Evolutionary conservation across 208 protist genomes (phyloP), one percentile per base, ranked within the genome.

Genomic region (Acanthamoeba triangularis): DNA sequence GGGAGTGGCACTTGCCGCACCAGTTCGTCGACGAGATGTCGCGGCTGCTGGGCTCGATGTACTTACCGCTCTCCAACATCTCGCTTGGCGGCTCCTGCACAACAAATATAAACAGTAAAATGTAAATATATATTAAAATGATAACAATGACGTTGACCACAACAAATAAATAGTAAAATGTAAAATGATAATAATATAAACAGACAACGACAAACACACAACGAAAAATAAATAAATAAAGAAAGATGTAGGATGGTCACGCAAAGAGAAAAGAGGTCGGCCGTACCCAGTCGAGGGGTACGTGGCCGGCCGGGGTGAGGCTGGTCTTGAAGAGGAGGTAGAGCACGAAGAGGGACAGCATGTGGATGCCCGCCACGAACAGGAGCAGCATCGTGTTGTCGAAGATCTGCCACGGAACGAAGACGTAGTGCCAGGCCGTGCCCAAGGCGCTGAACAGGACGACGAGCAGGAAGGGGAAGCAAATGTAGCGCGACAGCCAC

Each of bases 261-360:
- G n/a, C n/a, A n/a, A n/a, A n/a, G n/a, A n/a, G n/a, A n/a, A 41
- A 41, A 41, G 37, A 4, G 37, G 11, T 13, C 18, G 44, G 23
- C 13, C 65, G n/a, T 30, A 74, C 65, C 65, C 65, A 74, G 65
- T 74, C 65, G 65, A 41, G 65, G 23, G 65, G 65, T 13, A 74
- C 65, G 65, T 74, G 28, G 65, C 65, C 25, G 65, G 65, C 18
- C 0, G 65, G 28, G 65, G 65, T 74, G 65, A 20, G 65, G 65
- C 33, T 74, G 65, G 65, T 74, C 23, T 20, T 74, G 65, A 74
- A 74, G 65, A 74, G 65, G 65, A 74, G 65, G 65, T 74, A 74
- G 65, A 74, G 23, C 65, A 74, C 13, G 65, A 74, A 30, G n/a
- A 30, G 0, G 65, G 65, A 16, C n/a, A 74, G 65, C n/a, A 37